Percentiles rank a stretch among this genome's conserved stretches.
Evolutionary conservation across 768 basidiomycete species (phyloP).

Genomic region (Boletus insuetus): DNA sequence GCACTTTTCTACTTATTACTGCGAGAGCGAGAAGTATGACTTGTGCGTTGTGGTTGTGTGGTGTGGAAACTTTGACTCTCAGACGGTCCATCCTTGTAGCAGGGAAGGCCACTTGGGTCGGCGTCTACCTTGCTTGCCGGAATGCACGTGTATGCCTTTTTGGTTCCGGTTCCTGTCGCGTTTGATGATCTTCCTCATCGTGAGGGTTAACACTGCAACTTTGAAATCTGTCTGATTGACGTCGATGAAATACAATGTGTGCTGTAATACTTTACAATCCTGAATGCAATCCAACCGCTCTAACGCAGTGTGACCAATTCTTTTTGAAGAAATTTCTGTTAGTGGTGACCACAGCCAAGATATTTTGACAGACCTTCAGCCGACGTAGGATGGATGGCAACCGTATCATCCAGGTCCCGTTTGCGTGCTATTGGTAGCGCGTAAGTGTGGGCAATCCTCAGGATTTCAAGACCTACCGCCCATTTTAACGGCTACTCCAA

Average conservation of each 20-base stretch:
- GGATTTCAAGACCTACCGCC: constrained; percentile 44
- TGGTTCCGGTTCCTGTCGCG: too few species aligned
- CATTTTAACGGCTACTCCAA: constrained; percentile 98
- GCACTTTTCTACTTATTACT: too few species aligned
- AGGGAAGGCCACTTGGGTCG: too few species aligned
- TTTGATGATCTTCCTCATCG: too few species aligned
- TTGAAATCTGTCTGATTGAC: background rate
- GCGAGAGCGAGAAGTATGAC: too few species aligned
- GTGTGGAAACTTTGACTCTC: too few species aligned
- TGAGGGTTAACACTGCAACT: too few species aligned
- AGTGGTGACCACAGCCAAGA: constrained; percentile 6
- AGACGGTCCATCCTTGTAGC: too few species aligned
- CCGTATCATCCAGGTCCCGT: constrained; percentile 80
- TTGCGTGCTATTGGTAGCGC: constrained; percentile 53
- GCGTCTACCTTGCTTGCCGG: too few species aligned
- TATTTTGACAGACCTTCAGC: constrained; percentile 62
- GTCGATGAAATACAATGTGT: background rate
- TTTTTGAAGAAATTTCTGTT: constrained; percentile 23
- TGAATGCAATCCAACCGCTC: background rate
- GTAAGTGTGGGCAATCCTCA: constrained; percentile 3
- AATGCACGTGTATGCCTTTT: too few species aligned
- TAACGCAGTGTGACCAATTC: constrained; percentile 59
- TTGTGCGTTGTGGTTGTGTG: too few species aligned
- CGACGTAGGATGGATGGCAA: constrained; percentile 90
- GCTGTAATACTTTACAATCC: background rate